Conservation (phyloP, 768 basidiomycete species). For the Termitomyces sp. region DNA sequence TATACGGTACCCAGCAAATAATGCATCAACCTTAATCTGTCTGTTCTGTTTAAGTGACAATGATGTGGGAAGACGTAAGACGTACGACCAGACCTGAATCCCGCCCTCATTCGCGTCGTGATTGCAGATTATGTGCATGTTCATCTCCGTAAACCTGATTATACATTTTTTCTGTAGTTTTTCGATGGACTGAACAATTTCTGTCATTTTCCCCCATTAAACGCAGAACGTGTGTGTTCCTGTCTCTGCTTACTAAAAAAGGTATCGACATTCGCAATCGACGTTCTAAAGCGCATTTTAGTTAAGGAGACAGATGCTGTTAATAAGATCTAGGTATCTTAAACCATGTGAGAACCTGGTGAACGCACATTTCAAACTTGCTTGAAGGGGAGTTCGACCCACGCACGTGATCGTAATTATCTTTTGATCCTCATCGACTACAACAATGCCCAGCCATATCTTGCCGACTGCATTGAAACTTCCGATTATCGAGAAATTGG, state of each 20-base stretch:
- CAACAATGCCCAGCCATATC: slow-evolving; percentile 38
- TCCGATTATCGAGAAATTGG: slow-evolving; percentile 59
- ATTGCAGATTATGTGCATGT: slow-evolving; percentile 82
- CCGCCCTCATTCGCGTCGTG: slow-evolving; percentile 75
- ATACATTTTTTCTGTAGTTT: slow-evolving; percentile 82
- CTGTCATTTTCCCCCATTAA: slow-evolving; percentile 27
- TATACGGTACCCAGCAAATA: slow-evolving; percentile 77
- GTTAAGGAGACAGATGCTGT: neutral
- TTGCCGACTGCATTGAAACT: slow-evolving; percentile 59
- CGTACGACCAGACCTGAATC: slow-evolving; percentile 75
- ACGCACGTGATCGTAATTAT: neutral
- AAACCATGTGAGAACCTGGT: neutral
- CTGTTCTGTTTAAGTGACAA: slow-evolving; percentile 22
- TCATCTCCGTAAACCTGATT: slow-evolving; percentile 68
- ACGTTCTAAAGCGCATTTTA: slow-evolving; percentile 57
- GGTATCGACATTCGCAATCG: slow-evolving; percentile 49
- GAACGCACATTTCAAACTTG: neutral
- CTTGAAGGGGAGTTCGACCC: too few relatives aligned
- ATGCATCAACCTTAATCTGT: slow-evolving; percentile 57
- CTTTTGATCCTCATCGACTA: neutral
- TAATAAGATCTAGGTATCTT: neutral
- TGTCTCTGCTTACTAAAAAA: slow-evolving; percentile 44
- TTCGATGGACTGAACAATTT: slow-evolving; percentile 75
- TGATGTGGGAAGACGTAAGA: neutral
- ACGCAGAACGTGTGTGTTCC: neutral